Evolutionary conservation across 2,329 filamentous ascomycete genomes (phyloP).

Genomic region (Fonsecaea pedrosoi): DNA sequence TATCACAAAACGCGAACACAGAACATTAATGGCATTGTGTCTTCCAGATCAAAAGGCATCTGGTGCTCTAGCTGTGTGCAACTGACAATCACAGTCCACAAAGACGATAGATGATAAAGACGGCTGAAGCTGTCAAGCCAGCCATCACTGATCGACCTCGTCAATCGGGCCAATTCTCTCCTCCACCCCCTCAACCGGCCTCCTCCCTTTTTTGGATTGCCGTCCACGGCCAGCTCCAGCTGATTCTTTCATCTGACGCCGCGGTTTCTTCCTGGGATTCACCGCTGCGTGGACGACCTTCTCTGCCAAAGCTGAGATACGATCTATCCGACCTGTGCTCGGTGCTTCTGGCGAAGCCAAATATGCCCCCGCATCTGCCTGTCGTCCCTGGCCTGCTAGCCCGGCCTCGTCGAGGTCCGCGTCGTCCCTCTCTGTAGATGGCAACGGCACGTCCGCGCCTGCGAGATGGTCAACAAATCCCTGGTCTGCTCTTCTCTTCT

Average conservation of each 20-base stretch:
- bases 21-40: not conserved
- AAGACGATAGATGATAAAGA: not conserved
- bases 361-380: not conserved
- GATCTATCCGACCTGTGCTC: constrained; percentile 13
- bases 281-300: constrained; percentile 21
- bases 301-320: constrained; percentile 27
- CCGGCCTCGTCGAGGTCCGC: constrained; percentile 23
- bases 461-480: constrained; percentile 35
- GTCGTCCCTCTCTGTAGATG: constrained; percentile 45
- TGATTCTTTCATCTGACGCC: constrained; percentile 24
- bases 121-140: not conserved
- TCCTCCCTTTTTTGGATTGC: constrained; percentile 29
- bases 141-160: constrained; percentile 26
- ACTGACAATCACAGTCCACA: not conserved
- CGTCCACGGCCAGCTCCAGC: constrained; percentile 23
- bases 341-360: not conserved
- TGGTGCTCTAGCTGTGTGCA: not conserved
- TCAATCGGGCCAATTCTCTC: constrained; percentile 36
- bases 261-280: constrained; percentile 28
- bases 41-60: not conserved
- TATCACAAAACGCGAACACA: not conserved
- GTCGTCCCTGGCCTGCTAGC: constrained; percentile 8
- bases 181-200: constrained; percentile 35
- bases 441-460: constrained; percentile 41
- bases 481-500: constrained; percentile 39